Evolutionary conservation across 2,329 filamentous ascomycete species (phyloP).

Genomic region (Sordariomycetes sp.): DNA sequence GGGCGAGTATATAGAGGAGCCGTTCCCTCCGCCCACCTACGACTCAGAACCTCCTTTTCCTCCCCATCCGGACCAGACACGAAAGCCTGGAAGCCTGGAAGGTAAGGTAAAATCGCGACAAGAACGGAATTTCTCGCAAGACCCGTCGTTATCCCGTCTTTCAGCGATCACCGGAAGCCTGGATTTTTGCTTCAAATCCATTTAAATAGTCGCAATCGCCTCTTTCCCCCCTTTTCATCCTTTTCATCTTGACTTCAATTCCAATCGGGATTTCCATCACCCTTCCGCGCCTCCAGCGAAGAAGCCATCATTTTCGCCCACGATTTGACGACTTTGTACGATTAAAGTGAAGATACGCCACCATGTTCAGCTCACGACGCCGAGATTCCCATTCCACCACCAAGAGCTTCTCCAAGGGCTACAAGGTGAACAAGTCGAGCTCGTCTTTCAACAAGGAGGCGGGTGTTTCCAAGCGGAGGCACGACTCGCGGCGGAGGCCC

Average conservation of each 20-base stretch:
- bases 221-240: not conserved
- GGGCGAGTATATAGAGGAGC: slow-evolving; percentile 1
- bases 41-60: not conserved
- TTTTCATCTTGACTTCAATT: not conserved
- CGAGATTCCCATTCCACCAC: slow-evolving; percentile 1
- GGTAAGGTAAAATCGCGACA: slow-evolving; percentile 3
- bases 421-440: slow-evolving; percentile 6
- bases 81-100: slow-evolving; percentile 6
- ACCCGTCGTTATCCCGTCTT: not conserved
- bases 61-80: slow-evolving; percentile 2
- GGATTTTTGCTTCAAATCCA: not conserved
- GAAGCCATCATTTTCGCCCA: not conserved
- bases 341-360: not conserved
- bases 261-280: not conserved
- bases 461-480: slow-evolving; percentile 3
- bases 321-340: not conserved
- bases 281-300: not conserved
- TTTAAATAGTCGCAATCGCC: not conserved
- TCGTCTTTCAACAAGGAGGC: slow-evolving; percentile 4
- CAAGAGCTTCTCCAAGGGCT: slow-evolving; percentile 4
- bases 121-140: not conserved
- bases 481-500: slow-evolving; percentile 3
- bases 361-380: slow-evolving; percentile 3
- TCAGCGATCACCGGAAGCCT: not conserved
- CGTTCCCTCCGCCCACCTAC: not conserved